These are phyloP conservation scores for Fusarium avenaceum DNA, from an alignment of 2,329 filamentous ascomycete genomes.

Conservation along the genomic window DNA sequence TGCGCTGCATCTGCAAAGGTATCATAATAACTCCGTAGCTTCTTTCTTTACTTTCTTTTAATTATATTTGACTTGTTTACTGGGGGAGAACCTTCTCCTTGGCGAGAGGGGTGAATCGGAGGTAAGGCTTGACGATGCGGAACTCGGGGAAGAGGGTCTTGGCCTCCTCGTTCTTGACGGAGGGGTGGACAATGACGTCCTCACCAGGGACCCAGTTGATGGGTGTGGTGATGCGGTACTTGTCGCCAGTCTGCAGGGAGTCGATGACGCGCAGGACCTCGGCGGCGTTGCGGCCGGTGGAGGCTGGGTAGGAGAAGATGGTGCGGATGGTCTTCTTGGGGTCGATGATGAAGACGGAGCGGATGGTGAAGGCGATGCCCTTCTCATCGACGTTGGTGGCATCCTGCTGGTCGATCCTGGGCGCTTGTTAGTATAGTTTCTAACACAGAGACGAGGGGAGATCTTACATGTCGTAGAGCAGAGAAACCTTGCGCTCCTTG, in stretches of 20 bases:
- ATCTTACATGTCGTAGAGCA: slow-evolving; percentile 80
- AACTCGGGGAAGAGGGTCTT: slow-evolving; percentile 88
- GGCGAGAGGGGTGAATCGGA: slow-evolving; percentile 78
- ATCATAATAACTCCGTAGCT: slow-evolving; percentile 39
- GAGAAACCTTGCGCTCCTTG: slow-evolving; percentile 81
- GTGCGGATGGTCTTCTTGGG: slow-evolving; percentile 93
- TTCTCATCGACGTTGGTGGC: slow-evolving; percentile 84
- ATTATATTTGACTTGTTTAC: slow-evolving; percentile 23
- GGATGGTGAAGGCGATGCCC: slow-evolving; percentile 93
- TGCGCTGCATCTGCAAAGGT: slow-evolving; percentile 44
- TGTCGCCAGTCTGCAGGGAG: slow-evolving; percentile 86
- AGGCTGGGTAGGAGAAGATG: slow-evolving; percentile 93
- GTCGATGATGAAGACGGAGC: slow-evolving; percentile 95
- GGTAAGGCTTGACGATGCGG: slow-evolving; percentile 77
- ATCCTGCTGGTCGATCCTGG: slow-evolving; percentile 82
- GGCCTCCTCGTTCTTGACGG: slow-evolving; percentile 85
- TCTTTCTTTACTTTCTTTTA: not conserved
- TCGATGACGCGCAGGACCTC: slow-evolving; percentile 85
- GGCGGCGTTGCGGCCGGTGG: slow-evolving; percentile 85
- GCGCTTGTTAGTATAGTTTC: slow-evolving; percentile 12
- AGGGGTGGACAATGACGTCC: slow-evolving; percentile 91
- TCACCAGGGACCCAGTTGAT: slow-evolving; percentile 92
- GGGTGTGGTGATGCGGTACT: slow-evolving; percentile 87
- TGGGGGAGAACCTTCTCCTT: slow-evolving; percentile 59
- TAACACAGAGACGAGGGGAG: not conserved